Evolutionary conservation across 495 filamentous ascomycete genomes (phyloP).

Genomic region (Cetradonia linearis): DNA sequence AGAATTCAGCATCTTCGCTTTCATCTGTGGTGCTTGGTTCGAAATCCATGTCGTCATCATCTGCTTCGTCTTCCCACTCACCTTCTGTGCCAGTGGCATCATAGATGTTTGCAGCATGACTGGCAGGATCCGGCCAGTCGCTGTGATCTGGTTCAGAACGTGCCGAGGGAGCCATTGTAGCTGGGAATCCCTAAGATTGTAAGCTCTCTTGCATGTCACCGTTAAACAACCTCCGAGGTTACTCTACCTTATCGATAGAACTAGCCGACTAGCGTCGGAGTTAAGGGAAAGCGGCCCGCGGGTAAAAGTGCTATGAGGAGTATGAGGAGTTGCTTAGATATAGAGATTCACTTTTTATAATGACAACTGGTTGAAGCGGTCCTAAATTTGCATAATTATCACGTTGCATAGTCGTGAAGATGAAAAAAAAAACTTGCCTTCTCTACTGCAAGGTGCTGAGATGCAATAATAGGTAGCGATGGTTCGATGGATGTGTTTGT

Average conservation of each 20-base stretch:
- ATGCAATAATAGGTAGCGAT: too few relatives aligned
- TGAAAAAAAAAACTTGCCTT: too few relatives aligned
- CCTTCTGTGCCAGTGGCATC: slow-evolving; percentile 26
- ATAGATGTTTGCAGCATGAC: slow-evolving; percentile 22
- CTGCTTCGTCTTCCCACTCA: slow-evolving; percentile 37
- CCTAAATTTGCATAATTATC: too few relatives aligned
- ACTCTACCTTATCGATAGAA: neutral
- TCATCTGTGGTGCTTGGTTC: slow-evolving; percentile 33
- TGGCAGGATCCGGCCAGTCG: slow-evolving; percentile 23
- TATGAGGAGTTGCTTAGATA: too few relatives aligned
- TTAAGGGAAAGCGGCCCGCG: neutral
- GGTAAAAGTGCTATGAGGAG: too few relatives aligned
- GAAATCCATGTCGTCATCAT: slow-evolving; percentile 44
- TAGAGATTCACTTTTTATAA: too few relatives aligned
- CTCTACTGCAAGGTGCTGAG: too few relatives aligned
- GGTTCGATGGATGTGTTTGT: too few relatives aligned
- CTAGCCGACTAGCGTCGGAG: neutral
- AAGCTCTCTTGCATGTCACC: neutral
- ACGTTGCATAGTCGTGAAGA: too few relatives aligned
- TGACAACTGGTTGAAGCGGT: too few relatives aligned
- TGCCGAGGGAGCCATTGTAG: slow-evolving; percentile 5
- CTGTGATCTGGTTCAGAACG: neutral
- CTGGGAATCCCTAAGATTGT: neutral
- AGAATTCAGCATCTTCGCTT: slow-evolving; percentile 30
- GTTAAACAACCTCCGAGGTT: neutral